A percentile compares a stretch with the other conserved stretches of the same genome.
phyloP scores from a whole-genome alignment of 2,329 filamentous ascomycete genomes.

The Didymellaceae sp. region DNA sequence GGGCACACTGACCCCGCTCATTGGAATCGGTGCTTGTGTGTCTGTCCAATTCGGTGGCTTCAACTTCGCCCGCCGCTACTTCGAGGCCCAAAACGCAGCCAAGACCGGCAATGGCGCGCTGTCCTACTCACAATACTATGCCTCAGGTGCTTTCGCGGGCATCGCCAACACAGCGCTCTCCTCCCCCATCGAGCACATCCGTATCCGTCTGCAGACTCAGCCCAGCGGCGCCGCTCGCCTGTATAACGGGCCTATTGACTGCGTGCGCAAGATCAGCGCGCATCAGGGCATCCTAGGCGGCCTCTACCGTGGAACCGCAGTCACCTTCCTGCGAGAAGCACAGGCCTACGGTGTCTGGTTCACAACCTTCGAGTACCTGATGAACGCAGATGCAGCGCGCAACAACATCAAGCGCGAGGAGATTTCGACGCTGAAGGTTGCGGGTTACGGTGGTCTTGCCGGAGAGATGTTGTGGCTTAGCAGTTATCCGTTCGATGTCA shows the following conservation, averaged over 20 bases:
- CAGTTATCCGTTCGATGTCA: conserved; percentile 94
- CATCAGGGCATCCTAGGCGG: conserved; percentile 73
- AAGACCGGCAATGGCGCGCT: conserved; percentile 60
- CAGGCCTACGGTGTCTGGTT: conserved; percentile 98
- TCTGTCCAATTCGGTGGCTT: conserved; percentile 99
- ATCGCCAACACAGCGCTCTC: conserved; percentile 88
- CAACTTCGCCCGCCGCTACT: conserved; percentile 84
- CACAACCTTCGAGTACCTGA: conserved; percentile 91
- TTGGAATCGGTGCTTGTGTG: conserved; percentile 94
- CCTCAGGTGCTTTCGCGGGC: conserved; percentile 89
- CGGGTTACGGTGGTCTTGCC: conserved; percentile 88
- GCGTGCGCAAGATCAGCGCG: conserved; percentile 79
- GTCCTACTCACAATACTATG: conserved; percentile 85
- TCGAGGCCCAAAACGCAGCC: conserved; percentile 74
- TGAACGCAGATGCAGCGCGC: conserved; percentile 84
- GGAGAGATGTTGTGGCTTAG: conserved; percentile 92
- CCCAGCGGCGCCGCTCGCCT: conserved; percentile 81
- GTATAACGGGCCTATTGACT: conserved; percentile 87
- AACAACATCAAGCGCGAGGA: conserved; percentile 78
- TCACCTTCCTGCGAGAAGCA: conserved; percentile 87
- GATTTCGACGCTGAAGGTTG: conserved; percentile 83
- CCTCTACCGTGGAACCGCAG: conserved; percentile 84
- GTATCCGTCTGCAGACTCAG: conserved; percentile 94
- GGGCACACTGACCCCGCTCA: conserved; percentile 89
- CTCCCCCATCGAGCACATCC: conserved; percentile 93